Percentiles rank a stretch among this genome's conserved stretches.
These are phyloP conservation scores for Aphanomyces euteiches DNA, from an alignment of 352 stramenopile genomes.

Conservation along the genomic window DNA sequence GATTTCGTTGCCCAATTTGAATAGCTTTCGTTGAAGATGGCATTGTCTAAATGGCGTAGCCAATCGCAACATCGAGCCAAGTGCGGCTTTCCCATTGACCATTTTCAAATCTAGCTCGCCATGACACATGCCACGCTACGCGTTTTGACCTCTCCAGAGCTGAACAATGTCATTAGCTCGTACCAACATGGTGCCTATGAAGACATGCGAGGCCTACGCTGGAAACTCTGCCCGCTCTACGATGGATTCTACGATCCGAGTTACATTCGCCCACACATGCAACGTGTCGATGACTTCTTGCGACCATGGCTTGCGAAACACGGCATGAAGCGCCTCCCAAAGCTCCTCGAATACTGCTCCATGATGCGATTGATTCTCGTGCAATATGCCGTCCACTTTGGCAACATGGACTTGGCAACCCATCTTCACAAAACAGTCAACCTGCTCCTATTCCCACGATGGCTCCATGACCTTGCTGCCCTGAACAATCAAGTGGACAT, in stretches of 20 bases:
- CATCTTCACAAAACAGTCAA: neutral
- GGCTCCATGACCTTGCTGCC: neutral
- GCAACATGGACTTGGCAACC: neutral
- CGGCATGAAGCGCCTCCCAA: neutral
- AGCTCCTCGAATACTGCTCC: neutral
- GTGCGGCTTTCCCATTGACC: too few species aligned
- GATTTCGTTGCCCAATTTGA: too few species aligned
- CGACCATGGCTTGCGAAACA: neutral
- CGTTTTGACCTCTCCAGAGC: too few species aligned
- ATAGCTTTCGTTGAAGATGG: too few species aligned
- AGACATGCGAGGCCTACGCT: neutral
- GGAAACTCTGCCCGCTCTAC: neutral
- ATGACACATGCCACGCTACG: too few species aligned
- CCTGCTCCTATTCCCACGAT: neutral
- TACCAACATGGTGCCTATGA: neutral
- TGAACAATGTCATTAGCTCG: neutral
- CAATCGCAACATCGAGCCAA: too few species aligned
- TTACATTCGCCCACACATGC: neutral
- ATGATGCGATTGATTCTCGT: neutral
- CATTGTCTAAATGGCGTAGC: too few species aligned
- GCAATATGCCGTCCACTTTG: slow-evolving; percentile 1
- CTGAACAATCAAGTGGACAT: neutral
- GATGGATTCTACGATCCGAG: neutral
- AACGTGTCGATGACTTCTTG: neutral
- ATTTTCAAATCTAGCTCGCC: too few species aligned